phyloP scores from a whole-genome alignment of 306 rosid species.

The Crataegus laevigata region DNA sequence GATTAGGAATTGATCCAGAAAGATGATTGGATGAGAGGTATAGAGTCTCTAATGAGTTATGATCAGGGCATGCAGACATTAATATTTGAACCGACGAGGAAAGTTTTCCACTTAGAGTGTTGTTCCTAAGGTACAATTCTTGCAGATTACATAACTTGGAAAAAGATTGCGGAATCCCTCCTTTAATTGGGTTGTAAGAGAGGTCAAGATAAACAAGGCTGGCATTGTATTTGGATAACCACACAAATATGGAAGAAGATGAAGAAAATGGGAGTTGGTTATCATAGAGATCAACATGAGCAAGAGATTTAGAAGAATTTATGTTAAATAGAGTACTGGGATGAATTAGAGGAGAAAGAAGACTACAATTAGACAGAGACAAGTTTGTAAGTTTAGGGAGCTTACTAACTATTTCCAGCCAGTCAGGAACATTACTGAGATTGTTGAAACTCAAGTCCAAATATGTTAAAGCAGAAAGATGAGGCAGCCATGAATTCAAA shows the following conservation, averaged over 20 bases:
- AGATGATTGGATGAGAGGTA: neutral
- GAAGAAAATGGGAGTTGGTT: neutral
- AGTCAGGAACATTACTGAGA: neutral
- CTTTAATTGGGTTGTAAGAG: neutral
- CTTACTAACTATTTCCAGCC: neutral
- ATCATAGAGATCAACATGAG: too few species aligned
- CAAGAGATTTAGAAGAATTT: neutral
- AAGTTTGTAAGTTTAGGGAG: neutral
- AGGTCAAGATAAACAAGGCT: neutral
- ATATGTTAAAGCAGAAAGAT: too few species aligned
- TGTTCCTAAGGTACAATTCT: too few species aligned
- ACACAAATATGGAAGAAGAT: neutral
- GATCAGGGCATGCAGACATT: too few species aligned
- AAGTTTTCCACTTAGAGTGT: too few species aligned
- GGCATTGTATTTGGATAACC: neutral
- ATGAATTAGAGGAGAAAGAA: neutral
- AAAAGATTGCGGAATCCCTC: too few species aligned
- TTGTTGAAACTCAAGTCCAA: too few species aligned
- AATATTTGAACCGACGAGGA: too few species aligned
- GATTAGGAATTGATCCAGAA: neutral
- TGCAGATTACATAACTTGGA: too few species aligned
- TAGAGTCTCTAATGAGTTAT: too few species aligned
- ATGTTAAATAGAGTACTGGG: neutral
- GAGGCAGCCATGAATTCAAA: too few species aligned
- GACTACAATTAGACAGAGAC: accelerated